A percentile compares a stretch with the other conserved stretches of the same genome.
Conservation (phyloP, 1,139 yeast genomes). For the Pichiaceae sp. region DNA sequence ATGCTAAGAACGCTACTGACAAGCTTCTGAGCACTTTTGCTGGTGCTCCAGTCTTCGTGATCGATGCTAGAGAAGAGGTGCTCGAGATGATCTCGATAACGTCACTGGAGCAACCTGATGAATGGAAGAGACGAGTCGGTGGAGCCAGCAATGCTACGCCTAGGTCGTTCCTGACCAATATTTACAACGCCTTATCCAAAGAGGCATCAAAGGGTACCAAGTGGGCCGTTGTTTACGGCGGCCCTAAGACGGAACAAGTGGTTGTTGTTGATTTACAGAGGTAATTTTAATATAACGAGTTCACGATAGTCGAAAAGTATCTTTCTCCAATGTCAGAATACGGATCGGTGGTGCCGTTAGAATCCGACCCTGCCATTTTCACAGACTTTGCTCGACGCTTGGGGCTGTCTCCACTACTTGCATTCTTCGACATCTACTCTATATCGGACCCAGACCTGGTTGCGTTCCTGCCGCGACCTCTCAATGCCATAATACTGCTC, state of each 20-base stretch:
- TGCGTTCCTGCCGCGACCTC: slow-evolving; percentile 75
- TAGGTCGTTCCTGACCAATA: slow-evolving; percentile 65
- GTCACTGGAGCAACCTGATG: slow-evolving; percentile 70
- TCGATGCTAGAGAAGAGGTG: slow-evolving; percentile 79
- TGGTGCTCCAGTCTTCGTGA: slow-evolving; percentile 60
- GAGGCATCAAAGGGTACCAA: slow-evolving; percentile 65
- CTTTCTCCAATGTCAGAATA: slow-evolving; percentile 2
- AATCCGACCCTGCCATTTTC: slow-evolving; percentile 84
- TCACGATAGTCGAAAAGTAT: too few species aligned
- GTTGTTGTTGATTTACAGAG: slow-evolving; percentile 62
- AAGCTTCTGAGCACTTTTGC: slow-evolving; percentile 46
- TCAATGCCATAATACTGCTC: slow-evolving; percentile 62
- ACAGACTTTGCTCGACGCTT: slow-evolving; percentile 57
- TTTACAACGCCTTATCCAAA: slow-evolving; percentile 61
- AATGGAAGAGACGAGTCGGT: slow-evolving; percentile 82
- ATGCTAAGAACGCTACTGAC: slow-evolving; percentile 54
- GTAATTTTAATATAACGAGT: slow-evolving; percentile 17
- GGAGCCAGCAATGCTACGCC: slow-evolving; percentile 62
- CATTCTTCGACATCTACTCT: slow-evolving; percentile 78
- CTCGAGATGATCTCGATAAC: slow-evolving; percentile 74
- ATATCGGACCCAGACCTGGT: slow-evolving; percentile 72
- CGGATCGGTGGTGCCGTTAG: slow-evolving; percentile 67
- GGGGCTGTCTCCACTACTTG: slow-evolving; percentile 56
- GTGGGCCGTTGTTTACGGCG: slow-evolving; percentile 69
- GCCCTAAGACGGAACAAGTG: slow-evolving; percentile 66